Percentiles rank a stretch among this genome's conserved stretches.
Evolutionary conservation across 2,329 filamentous ascomycete species (phyloP).

Genomic region (Ophiocordyceps sinensis): DNA sequence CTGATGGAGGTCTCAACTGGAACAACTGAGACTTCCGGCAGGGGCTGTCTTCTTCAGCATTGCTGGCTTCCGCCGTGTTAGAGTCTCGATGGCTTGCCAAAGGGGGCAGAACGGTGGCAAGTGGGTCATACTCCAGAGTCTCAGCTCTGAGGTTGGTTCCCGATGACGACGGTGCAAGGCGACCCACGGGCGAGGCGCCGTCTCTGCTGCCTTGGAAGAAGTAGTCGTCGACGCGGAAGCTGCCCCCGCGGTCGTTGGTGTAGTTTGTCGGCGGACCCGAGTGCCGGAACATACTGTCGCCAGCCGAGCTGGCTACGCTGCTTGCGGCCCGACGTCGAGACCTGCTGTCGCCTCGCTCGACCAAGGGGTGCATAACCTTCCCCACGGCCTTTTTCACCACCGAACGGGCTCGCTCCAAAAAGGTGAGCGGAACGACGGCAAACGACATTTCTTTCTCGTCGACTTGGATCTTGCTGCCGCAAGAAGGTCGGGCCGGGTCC

Average conservation of each 20-base stretch:
- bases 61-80: background rate
- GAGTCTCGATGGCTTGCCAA: slow-evolving; percentile 4
- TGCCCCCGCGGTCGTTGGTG: slow-evolving; percentile 37
- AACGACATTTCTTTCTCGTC: slow-evolving; percentile 80
- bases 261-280: slow-evolving; percentile 37
- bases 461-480: slow-evolving; percentile 79
- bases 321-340: slow-evolving; percentile 43
- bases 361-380: slow-evolving; percentile 47
- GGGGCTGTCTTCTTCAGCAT: background rate
- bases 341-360: slow-evolving; percentile 40
- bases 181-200: slow-evolving; percentile 6
- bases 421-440: slow-evolving; percentile 78
- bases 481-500: slow-evolving; percentile 63
- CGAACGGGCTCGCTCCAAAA: slow-evolving; percentile 73
- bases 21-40: slow-evolving; percentile 22
- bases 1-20: slow-evolving; percentile 15
- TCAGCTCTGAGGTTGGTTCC: slow-evolving; percentile 11
- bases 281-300: slow-evolving; percentile 32
- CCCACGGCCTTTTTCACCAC: slow-evolving; percentile 55
- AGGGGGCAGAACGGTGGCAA: slow-evolving; percentile 23
- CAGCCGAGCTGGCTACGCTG: slow-evolving; percentile 49
- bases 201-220: slow-evolving; percentile 29
- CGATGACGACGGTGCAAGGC: slow-evolving; percentile 11
- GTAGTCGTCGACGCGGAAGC: slow-evolving; percentile 39
- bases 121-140: slow-evolving; percentile 21